phyloP scores from a whole-genome alignment of 2,329 filamentous ascomycete genomes.

The Teratosphaeria zuluensis region DNA sequence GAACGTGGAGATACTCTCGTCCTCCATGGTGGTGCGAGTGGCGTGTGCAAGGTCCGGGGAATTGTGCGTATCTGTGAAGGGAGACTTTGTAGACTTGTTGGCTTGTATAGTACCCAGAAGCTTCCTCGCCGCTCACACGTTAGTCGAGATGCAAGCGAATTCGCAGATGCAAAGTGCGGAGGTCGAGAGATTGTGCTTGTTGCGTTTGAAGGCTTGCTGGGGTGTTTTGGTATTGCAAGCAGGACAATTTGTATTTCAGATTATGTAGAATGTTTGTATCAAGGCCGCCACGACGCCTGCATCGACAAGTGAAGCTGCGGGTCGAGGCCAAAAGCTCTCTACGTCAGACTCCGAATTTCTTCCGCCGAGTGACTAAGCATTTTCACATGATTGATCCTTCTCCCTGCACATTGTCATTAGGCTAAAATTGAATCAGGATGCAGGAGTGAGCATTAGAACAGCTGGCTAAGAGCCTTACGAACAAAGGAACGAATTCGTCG shows the following conservation, averaged over 20 bases:
- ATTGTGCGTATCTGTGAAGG: neutral
- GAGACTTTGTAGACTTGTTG: neutral
- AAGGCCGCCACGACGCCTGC: neutral
- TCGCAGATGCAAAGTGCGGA: neutral
- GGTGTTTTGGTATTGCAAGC: too few relatives aligned
- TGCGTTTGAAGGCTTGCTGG: neutral
- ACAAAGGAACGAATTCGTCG: neutral
- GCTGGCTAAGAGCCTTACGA: neutral
- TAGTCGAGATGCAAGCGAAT: neutral
- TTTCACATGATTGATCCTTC: neutral
- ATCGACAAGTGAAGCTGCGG: neutral
- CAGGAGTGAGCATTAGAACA: too few relatives aligned
- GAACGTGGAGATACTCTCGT: conserved; percentile 64
- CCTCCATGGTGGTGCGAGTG: conserved; percentile 34
- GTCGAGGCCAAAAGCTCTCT: neutral
- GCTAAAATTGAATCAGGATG: too few relatives aligned
- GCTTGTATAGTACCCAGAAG: neutral
- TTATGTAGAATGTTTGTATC: neutral
- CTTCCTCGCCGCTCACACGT: neutral
- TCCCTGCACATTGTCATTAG: too few relatives aligned
- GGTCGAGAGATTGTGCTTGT: neutral
- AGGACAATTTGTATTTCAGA: neutral
- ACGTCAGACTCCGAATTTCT: neutral
- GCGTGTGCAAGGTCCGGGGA: neutral
- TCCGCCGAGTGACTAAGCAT: neutral